Evolutionary conservation across 139 green algal species (phyloP).

Genomic region (Coelastrella sp.): DNA sequence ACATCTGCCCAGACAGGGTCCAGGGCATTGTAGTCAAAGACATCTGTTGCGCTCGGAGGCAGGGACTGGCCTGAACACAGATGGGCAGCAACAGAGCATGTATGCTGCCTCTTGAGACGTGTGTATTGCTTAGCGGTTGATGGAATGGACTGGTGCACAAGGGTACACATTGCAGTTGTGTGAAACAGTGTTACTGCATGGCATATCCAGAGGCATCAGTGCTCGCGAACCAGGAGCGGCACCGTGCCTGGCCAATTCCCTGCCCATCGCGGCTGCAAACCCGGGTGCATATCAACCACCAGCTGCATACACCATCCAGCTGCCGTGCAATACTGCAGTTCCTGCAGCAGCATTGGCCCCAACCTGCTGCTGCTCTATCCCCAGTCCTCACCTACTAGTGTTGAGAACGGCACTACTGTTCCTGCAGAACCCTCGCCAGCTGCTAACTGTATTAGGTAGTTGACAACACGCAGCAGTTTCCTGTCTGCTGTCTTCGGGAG

Average conservation of each 20-base stretch:
- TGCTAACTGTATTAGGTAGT: constrained; percentile 76
- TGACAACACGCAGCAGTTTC: constrained; percentile 61
- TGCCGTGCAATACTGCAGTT: not conserved
- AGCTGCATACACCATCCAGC: too few species aligned
- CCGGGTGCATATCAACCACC: not conserved
- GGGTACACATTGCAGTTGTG: too few species aligned
- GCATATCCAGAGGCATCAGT: too few species aligned
- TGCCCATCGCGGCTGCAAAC: not conserved
- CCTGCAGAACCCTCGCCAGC: constrained; percentile 72
- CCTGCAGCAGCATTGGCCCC: not conserved
- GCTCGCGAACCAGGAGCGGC: too few species aligned
- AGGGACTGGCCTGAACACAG: constrained; percentile 4
- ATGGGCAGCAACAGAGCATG: not conserved
- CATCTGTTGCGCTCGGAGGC: constrained; percentile 33
- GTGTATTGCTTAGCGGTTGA: too few species aligned
- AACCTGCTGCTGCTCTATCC: not conserved
- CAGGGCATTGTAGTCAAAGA: constrained; percentile 31
- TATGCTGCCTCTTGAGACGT: too few species aligned
- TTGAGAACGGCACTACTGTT: constrained; percentile 64
- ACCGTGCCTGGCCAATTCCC: too few species aligned
- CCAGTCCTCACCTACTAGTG: constrained; percentile 33
- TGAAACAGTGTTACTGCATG: too few species aligned
- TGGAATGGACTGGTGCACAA: too few species aligned
- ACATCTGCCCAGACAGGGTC: constrained; percentile 27
- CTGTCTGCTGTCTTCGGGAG: constrained; percentile 54